Conservation (phyloP, 352 stramenopile genomes). For the Phytophthora sp. region DNA sequence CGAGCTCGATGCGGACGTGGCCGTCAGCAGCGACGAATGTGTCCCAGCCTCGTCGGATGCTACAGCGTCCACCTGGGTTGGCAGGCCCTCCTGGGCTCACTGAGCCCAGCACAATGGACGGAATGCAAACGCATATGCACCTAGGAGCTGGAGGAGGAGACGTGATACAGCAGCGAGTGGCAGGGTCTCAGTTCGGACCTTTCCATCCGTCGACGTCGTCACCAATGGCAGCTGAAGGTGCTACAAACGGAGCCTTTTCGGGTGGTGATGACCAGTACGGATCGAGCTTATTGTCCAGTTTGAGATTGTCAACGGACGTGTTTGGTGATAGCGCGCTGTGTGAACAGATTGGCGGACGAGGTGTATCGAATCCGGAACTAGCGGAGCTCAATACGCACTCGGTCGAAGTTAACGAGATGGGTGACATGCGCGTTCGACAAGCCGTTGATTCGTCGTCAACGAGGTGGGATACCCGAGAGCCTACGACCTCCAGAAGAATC, state of each 20-base stretch:
- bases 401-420: conserved; percentile 52
- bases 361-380: conserved; percentile 54
- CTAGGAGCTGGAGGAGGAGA: conserved; percentile 11
- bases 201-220: conserved; percentile 22
- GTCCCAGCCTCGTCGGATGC: conserved; percentile 44
- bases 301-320: conserved; percentile 34
- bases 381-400: conserved; percentile 78
- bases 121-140: conserved; percentile 14
- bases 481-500: conserved; percentile 36
- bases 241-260: conserved; percentile 20
- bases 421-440: conserved; percentile 19
- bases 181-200: conserved; percentile 17
- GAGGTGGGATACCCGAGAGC: conserved; percentile 17
- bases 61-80: conserved; percentile 58
- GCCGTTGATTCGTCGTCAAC: conserved; percentile 18
- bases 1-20: conserved; percentile 17
- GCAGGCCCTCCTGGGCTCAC: conserved; percentile 36
- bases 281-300: conserved; percentile 36
- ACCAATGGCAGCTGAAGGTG: conserved; percentile 10
- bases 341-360: conserved; percentile 1
- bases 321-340: conserved; percentile 31
- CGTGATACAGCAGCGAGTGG: conserved; percentile 23
- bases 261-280: conserved; percentile 29
- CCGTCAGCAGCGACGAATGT: conserved; percentile 6
- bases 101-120: conserved; percentile 8